Evolutionary conservation across 129 eudicot genomes (phyloP).

Genomic region (Chrysanthemum makinoi): DNA sequence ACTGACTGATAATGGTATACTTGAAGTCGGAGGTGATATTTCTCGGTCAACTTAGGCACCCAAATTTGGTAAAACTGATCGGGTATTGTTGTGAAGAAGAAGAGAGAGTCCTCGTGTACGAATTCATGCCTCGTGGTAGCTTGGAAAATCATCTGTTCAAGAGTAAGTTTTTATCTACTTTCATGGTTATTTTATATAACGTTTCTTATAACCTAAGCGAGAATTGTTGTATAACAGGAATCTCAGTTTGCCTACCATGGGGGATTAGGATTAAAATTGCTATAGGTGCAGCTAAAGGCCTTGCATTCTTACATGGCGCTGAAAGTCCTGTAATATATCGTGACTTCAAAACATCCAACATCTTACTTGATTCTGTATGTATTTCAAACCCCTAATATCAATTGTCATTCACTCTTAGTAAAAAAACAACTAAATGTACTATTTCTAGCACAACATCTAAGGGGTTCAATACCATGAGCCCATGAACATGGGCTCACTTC

Average conservation of each 20-base stretch:
- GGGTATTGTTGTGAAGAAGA: constrained; percentile 97
- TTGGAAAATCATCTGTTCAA: constrained; percentile 91
- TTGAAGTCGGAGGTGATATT: constrained; percentile 91
- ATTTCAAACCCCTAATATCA: neutral
- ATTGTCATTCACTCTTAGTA: no score
- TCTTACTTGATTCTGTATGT: constrained; percentile 87
- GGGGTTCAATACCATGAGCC: no score
- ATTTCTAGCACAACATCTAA: no score
- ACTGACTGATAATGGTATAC: neutral
- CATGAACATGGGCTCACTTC: no score
- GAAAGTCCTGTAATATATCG: constrained; percentile 93
- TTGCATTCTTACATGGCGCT: constrained; percentile 92
- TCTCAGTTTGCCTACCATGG: constrained; percentile 86
- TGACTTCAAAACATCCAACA: constrained; percentile 92
- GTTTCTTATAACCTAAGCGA: constrained; percentile 4
- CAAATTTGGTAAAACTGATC: constrained; percentile 75
- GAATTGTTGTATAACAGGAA: constrained; percentile 36
- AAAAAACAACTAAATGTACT: no score
- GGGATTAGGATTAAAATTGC: constrained; percentile 83
- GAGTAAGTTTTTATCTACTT: constrained; percentile 39
- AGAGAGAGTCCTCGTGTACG: constrained; percentile 86
- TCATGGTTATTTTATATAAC: neutral
- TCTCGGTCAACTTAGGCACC: constrained; percentile 88
- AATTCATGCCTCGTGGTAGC: constrained; percentile 98
- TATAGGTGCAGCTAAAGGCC: constrained; percentile 92